Evolutionary conservation across 177 flowering plant genomes (phyloP).

Genomic region (Tripterygium wilfordii): DNA sequence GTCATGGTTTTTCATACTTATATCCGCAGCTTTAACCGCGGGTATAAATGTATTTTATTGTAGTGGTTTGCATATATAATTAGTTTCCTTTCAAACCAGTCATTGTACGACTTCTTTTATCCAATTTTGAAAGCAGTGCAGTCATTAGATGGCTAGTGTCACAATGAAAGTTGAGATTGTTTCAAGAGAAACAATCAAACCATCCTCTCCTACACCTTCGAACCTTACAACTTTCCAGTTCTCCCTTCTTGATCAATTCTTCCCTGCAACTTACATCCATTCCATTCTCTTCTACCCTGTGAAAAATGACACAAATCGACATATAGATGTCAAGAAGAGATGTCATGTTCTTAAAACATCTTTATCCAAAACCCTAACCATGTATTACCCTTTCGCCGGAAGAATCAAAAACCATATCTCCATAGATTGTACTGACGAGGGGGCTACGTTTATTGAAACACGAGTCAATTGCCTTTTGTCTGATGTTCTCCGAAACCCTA

Average conservation of each 20-base stretch:
- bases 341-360: slow-evolving; percentile 19
- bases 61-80: no score
- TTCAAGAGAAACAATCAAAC: slow-evolving; percentile 12
- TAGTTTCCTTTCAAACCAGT: no score
- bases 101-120: no score
- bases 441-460: slow-evolving; percentile 22
- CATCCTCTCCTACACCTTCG: slow-evolving; percentile 16
- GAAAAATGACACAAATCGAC: neutral
- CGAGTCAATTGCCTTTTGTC: slow-evolving; percentile 12
- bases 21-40: no score
- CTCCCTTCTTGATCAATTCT: slow-evolving; percentile 13
- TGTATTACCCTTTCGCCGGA: slow-evolving; percentile 33
- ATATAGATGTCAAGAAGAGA: neutral
- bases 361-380: slow-evolving; percentile 13
- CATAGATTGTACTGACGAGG: slow-evolving; percentile 27
- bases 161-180: neutral
- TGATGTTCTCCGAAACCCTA: slow-evolving; percentile 13
- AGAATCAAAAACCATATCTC: slow-evolving; percentile 9
- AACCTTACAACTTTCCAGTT: slow-evolving; percentile 1
- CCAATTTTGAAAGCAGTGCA: no score
- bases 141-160: no score
- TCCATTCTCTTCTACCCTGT: slow-evolving; percentile 3
- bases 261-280: slow-evolving; percentile 2
- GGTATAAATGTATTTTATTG: no score
- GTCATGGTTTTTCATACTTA: no score